A percentile compares a stretch with the other conserved stretches of the same genome.
Conservation (phyloP, 1,139 yeast species). For the Arxiozyma bovina region DNA sequence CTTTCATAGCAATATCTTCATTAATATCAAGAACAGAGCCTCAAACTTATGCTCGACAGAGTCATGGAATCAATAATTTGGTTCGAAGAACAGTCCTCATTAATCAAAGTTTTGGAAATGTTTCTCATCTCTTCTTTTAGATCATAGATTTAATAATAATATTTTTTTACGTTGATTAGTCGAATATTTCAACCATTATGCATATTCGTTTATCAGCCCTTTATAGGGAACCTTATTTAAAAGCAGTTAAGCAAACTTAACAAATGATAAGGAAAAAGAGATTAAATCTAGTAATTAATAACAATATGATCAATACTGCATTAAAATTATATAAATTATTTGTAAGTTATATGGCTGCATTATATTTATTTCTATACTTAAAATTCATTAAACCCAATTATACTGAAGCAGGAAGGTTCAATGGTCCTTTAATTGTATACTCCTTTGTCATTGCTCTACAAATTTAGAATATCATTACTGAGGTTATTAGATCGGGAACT, state of each 20-base stretch:
- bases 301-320: slow-evolving; percentile 70
- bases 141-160: slow-evolving; percentile 54
- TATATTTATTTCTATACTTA: slow-evolving; percentile 64
- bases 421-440: slow-evolving; percentile 73
- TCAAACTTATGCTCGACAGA: slow-evolving; percentile 45
- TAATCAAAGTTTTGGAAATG: slow-evolving; percentile 45
- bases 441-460: slow-evolving; percentile 70
- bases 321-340: slow-evolving; percentile 62
- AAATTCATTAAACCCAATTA: slow-evolving; percentile 65
- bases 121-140: slow-evolving; percentile 48
- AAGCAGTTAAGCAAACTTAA: slow-evolving; percentile 78
- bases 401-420: slow-evolving; percentile 55
- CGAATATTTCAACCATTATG: slow-evolving; percentile 82
- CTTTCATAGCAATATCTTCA: slow-evolving; percentile 65
- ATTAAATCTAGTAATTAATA: slow-evolving; percentile 77
- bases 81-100: slow-evolving; percentile 38
- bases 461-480: slow-evolving; percentile 61
- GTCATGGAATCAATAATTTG: slow-evolving; percentile 57
- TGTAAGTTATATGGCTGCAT: slow-evolving; percentile 59
- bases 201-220: slow-evolving; percentile 81
- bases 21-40: slow-evolving; percentile 60
- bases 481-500: slow-evolving; percentile 71
- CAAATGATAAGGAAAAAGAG: slow-evolving; percentile 71
- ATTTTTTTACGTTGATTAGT: slow-evolving; percentile 69
- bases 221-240: slow-evolving; percentile 70